A percentile compares a stretch with the other conserved stretches of the same genome.
phyloP scores from a whole-genome alignment of 495 filamentous ascomycete species.

The Hypoxylon cercidicola region DNA sequence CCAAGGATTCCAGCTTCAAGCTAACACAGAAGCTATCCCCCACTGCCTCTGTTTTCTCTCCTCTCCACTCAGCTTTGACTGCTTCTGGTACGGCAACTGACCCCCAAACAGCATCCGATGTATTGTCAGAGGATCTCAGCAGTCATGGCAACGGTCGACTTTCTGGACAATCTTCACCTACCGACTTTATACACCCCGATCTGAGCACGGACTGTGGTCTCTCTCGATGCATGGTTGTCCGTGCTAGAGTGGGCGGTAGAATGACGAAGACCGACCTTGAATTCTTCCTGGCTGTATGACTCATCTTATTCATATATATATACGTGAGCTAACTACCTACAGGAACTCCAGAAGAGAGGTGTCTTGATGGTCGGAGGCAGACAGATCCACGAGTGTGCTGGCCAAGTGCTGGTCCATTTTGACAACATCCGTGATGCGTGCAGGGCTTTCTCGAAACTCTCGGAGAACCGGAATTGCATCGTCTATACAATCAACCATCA shows the following conservation, averaged over 20 bases:
- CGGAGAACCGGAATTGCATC: constrained; percentile 59
- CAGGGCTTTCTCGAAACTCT: constrained; percentile 57
- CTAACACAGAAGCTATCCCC: constrained; percentile 58
- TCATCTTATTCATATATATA: neutral
- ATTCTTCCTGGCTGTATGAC: constrained; percentile 51
- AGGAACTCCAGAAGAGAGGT: constrained; percentile 51
- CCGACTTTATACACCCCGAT: constrained; percentile 26
- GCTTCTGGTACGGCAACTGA: constrained; percentile 44
- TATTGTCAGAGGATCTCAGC: constrained; percentile 14
- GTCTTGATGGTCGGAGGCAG: constrained; percentile 44
- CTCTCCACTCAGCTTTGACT: constrained; percentile 47
- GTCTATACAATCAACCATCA: constrained; percentile 59
- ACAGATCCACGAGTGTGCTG: constrained; percentile 39
- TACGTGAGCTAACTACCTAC: constrained; percentile 1
- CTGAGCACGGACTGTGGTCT: constrained; percentile 53
- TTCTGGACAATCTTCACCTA: constrained; percentile 14
- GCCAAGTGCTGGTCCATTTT: constrained; percentile 64
- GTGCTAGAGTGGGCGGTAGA: constrained; percentile 31
- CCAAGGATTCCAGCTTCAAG: constrained; percentile 40
- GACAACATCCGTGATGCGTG: constrained; percentile 67
- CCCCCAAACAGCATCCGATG: constrained; percentile 24
- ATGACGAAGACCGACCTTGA: constrained; percentile 47
- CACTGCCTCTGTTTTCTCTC: constrained; percentile 59
- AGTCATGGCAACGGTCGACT: constrained; percentile 9
- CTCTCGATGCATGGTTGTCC: constrained; percentile 53